phyloP scores from a whole-genome alignment of 441 rosid species.

The Aleurites moluccanus region DNA sequence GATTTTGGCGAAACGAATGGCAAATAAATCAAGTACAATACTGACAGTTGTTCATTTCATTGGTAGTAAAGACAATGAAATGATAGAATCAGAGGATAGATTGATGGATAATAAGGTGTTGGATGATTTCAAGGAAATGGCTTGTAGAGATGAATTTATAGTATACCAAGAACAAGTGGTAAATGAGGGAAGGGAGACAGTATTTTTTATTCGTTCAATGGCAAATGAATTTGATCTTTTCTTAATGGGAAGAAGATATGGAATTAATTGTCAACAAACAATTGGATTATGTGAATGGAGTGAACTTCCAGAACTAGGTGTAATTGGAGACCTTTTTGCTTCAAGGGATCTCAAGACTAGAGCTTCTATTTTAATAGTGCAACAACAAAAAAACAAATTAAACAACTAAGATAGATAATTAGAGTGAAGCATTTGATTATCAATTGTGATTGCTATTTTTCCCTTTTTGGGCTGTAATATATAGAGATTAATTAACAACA shows the following conservation, averaged over 20 bases:
- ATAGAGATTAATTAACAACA: no score
- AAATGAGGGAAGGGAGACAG: background rate
- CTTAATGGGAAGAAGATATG: constrained; percentile 1
- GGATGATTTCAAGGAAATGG: background rate
- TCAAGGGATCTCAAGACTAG: constrained; percentile 11
- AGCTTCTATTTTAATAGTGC: constrained; percentile 17
- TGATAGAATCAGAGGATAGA: background rate
- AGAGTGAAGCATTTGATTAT: no score
- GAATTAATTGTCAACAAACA: background rate
- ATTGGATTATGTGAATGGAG: constrained; percentile 7
- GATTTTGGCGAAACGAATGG: constrained; percentile 13
- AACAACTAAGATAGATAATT: no score
- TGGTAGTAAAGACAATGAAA: background rate
- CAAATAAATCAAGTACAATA: background rate
- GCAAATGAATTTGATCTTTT: constrained; percentile 10
- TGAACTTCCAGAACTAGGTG: constrained; percentile 17
- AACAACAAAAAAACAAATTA: constrained; percentile 9
- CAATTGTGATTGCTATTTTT: no score
- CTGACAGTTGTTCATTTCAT: background rate
- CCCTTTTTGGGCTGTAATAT: no score
- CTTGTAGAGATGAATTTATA: background rate
- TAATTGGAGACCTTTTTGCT: constrained; percentile 19
- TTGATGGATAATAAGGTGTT: background rate
- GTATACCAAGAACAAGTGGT: background rate
- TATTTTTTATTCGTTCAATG: background rate